Percentiles rank a stretch among this genome's conserved stretches.
These are phyloP conservation scores for Pachysolen tannophilus DNA, from an alignment of 805 yeast genomes.

Conservation along the genomic window DNA sequence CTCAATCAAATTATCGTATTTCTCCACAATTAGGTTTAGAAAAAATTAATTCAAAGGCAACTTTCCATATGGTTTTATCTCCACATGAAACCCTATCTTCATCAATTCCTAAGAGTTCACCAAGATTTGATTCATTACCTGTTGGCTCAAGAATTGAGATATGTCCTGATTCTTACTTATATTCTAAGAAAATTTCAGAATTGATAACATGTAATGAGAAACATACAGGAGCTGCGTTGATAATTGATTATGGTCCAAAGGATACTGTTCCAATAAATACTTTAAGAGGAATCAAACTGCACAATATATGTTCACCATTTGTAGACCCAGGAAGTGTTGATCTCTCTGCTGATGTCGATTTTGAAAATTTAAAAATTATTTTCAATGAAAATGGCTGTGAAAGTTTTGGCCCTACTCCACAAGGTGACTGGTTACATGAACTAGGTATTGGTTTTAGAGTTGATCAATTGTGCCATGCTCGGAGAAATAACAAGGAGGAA, in stretches of 20 bases:
- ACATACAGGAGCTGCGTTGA: conserved; percentile 53
- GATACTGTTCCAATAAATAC: conserved; percentile 60
- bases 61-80: conserved; percentile 48
- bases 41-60: too few relatives aligned
- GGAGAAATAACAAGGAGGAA: conserved; percentile 30
- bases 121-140: conserved; percentile 46
- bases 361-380: conserved; percentile 43
- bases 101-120: conserved; percentile 39
- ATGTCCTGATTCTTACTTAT: conserved; percentile 64
- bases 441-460: conserved; percentile 71
- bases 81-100: conserved; percentile 59
- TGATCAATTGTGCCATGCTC: conserved; percentile 43
- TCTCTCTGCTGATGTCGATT: conserved; percentile 79
- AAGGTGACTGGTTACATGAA: conserved; percentile 71
- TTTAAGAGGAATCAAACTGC: conserved; percentile 65
- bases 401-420: conserved; percentile 55
- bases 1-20: too few relatives aligned
- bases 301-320: conserved; percentile 69
- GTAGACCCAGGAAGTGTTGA: conserved; percentile 74
- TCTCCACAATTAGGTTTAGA: too few relatives aligned
- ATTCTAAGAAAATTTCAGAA: conserved; percentile 44
- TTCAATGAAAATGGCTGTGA: conserved; percentile 17
- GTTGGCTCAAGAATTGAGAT: conserved; percentile 58
- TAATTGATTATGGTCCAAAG: conserved; percentile 73
- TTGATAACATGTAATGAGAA: conserved; percentile 26